Conservation (phyloP, 805 yeast species). For the Candida xiaguanensis region DNA sequence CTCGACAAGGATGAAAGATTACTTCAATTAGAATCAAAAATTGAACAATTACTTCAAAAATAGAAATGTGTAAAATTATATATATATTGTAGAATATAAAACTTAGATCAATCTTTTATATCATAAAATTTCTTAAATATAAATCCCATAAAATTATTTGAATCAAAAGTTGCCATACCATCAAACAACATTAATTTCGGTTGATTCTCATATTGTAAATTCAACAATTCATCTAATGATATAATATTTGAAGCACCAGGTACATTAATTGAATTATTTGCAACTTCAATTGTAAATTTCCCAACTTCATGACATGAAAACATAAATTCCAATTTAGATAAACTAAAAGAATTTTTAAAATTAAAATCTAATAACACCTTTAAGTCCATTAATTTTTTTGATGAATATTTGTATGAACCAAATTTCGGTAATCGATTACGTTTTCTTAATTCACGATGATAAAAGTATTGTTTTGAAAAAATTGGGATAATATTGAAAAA, state of each 20-base stretch:
- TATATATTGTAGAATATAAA: neutral
- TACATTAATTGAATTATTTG: constrained; percentile 65
- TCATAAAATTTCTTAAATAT: constrained; percentile 76
- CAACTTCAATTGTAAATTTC: constrained; percentile 68
- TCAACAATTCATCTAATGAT: constrained; percentile 68
- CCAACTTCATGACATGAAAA: constrained; percentile 75
- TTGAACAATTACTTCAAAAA: constrained; percentile 50
- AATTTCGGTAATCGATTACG: constrained; percentile 65
- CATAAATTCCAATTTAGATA: constrained; percentile 68
- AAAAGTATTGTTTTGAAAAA: constrained; percentile 74
- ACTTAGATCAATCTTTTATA: constrained; percentile 23
- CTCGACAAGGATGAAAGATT: constrained; percentile 65
- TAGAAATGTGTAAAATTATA: constrained; percentile 10
- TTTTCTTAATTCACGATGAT: constrained; percentile 65
- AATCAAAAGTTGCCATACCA: constrained; percentile 64
- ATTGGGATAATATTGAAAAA: constrained; percentile 43
- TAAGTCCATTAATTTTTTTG: constrained; percentile 70
- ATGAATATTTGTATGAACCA: constrained; percentile 75
- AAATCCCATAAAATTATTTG: constrained; percentile 63
- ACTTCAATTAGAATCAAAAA: constrained; percentile 53
- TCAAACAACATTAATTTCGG: constrained; percentile 55
- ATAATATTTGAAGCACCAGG: constrained; percentile 56
- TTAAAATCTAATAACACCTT: constrained; percentile 60
- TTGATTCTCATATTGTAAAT: constrained; percentile 68
- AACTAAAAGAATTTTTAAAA: constrained; percentile 29